phyloP scores from a whole-genome alignment of 768 basidiomycete species.

The Podaxis rugospora region DNA sequence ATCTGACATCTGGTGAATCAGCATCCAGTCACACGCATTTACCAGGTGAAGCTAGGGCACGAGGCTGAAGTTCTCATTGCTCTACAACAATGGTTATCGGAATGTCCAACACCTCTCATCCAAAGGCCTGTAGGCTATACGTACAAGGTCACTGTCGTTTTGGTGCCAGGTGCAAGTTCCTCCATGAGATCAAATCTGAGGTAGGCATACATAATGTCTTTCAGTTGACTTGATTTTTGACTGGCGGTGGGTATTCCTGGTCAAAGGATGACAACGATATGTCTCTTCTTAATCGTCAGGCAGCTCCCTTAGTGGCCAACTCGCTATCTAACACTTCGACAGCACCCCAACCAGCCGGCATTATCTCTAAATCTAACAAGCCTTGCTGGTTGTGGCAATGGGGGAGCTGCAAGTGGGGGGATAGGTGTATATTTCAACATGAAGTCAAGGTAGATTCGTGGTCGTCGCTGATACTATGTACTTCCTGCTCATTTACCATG shows the following conservation, averaged over 20 bases:
- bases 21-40: neutral
- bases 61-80: neutral
- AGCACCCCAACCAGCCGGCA: neutral
- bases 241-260: neutral
- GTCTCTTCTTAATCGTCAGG: neutral
- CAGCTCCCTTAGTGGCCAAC: neutral
- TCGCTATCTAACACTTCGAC: neutral
- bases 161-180: slow-evolving; percentile 4
- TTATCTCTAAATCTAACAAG: neutral
- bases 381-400: neutral
- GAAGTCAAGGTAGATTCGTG: neutral
- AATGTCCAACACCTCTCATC: neutral
- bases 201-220: neutral
- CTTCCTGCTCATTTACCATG: neutral
- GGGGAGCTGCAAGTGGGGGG: slow-evolving; percentile 7
- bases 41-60: neutral
- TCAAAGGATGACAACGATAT: neutral
- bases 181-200: neutral
- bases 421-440: slow-evolving; percentile 3
- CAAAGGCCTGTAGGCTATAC: neutral
- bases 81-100: slow-evolving; percentile 13
- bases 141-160: slow-evolving; percentile 3
- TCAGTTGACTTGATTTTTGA: neutral
- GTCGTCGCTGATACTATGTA: neutral
- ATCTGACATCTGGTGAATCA: neutral